Base-by-base conservation (phyloP, 164 flowering plant species). In the Platanus orientalis region DNA sequence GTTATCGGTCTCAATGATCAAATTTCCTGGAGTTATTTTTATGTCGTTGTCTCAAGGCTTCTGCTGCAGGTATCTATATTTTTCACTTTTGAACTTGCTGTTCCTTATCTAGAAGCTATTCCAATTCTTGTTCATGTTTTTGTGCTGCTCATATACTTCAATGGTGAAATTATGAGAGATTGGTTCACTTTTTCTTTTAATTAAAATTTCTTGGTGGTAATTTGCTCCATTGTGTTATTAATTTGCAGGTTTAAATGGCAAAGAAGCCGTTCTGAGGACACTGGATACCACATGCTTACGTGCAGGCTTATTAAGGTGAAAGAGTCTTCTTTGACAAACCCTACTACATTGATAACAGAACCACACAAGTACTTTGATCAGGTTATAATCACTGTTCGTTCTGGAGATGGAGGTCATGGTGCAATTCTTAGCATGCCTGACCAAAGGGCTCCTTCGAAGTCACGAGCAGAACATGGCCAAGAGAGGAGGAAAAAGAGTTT, bases 371-470 rank as follows among this genome's bases (percentile, higher is more conserved):
- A 84, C 57, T 94, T 91, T 61, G 99, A 94, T 73, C 93, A 84
- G 61, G 99, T 79, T 6, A 53, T 84, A 52, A 86, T 94, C 63
- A 89, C 97, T 0, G 96, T 86, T 52, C 93, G 96, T 21, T 76
- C 97, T 4, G 99, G 99, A 16, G 97, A 94, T 71, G 97, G 99
- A 19, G 99, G 99, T 59, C 96, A 91, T 64, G 99, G 99, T 47
- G 85, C 96, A 3, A 59, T 88, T 60, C 89, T 94, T 57, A 76
- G 68, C 42, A 69, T 86, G 90, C 95, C 90, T 2, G 76, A 57
- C 61, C 75, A 72, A 36, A 84, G 47, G 54, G 59, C 76, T 28
- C 52, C 78, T 61, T 60, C 80, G 12, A 85, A 83, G 69, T 47
- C 84, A 10, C 71, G 57, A 6, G 84, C 77, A 27, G 82, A 72